Percentiles rank a stretch among this genome's conserved stretches.
These are phyloP conservation scores for Henckelia pumila DNA, from an alignment of 257 asterid species.

Conservation along the genomic window DNA sequence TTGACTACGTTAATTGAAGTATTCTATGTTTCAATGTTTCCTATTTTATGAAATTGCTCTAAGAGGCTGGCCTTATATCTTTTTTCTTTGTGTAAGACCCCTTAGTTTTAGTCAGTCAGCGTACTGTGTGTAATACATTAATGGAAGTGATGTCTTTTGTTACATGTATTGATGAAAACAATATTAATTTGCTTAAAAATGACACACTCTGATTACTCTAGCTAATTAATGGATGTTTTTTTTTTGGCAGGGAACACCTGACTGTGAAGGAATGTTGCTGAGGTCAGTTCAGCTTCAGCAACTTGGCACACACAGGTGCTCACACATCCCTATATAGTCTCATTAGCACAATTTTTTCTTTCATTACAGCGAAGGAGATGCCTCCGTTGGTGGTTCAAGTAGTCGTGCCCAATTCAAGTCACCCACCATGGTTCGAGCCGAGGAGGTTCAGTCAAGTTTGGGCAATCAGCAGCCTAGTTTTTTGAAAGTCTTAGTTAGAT, in stretches of 20 bases:
- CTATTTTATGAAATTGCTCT: not conserved
- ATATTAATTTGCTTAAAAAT: not conserved
- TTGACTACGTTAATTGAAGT: not conserved
- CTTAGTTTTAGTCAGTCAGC: not conserved
- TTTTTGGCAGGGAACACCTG: constrained; percentile 44
- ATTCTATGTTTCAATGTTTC: not conserved
- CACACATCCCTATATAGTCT: constrained; percentile 2
- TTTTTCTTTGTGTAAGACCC: not conserved
- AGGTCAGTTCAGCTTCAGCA: constrained; percentile 40
- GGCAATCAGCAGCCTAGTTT: constrained; percentile 52
- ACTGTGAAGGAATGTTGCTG: constrained; percentile 26
- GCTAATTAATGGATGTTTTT: constrained; percentile 6
- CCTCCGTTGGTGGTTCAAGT: constrained; percentile 34
- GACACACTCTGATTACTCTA: not conserved
- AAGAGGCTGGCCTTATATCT: not conserved
- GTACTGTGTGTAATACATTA: not conserved
- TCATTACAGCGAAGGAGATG: constrained; percentile 36
- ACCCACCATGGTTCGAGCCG: constrained; percentile 64
- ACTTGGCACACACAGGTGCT: constrained; percentile 1
- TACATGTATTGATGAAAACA: not conserved
- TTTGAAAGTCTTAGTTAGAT: constrained; percentile 56
- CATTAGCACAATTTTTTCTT: not conserved
- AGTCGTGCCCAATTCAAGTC: constrained; percentile 38
- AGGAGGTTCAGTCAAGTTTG: constrained; percentile 55
- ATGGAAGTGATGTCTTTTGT: not conserved